Conservation (phyloP, 495 filamentous ascomycete species). For the Cercophora newfieldiana region DNA sequence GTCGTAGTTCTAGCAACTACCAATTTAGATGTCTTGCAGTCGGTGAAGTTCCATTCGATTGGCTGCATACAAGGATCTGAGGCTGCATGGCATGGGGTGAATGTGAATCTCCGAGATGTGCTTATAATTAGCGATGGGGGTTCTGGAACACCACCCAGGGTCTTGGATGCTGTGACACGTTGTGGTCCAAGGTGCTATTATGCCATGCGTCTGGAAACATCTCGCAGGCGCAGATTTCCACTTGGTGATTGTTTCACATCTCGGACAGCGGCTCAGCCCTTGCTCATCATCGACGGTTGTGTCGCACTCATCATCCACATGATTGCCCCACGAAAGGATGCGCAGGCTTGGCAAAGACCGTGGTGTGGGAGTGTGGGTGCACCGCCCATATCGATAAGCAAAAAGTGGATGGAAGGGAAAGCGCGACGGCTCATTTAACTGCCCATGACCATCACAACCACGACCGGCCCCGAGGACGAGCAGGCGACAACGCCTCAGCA, state of each 20-base stretch:
- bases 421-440: constrained; percentile 14
- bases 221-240: too few species aligned
- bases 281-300: not conserved
- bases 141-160: too few species aligned
- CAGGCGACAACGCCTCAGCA: not conserved
- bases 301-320: too few species aligned
- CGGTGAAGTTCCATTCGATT: too few species aligned
- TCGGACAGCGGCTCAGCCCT: not conserved
- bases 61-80: too few species aligned
- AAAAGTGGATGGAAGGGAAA: constrained; percentile 26
- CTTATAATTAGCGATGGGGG: too few species aligned
- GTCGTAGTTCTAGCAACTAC: not conserved
- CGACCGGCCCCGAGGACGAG: not conserved
- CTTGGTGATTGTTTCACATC: not conserved
- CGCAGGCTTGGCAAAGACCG: not conserved
- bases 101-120: too few species aligned
- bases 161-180: too few species aligned
- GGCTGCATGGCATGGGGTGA: too few species aligned
- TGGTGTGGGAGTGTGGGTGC: not conserved
- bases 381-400: constrained; percentile 34
- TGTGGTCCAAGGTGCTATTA: too few species aligned
- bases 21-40: too few species aligned
- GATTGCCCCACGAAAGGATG: not conserved
- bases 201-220: too few species aligned
- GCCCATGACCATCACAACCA: not conserved